Base-by-base conservation (phyloP, 1,284 basidiomycete species). In the Cryptococcus sp. region DNA sequence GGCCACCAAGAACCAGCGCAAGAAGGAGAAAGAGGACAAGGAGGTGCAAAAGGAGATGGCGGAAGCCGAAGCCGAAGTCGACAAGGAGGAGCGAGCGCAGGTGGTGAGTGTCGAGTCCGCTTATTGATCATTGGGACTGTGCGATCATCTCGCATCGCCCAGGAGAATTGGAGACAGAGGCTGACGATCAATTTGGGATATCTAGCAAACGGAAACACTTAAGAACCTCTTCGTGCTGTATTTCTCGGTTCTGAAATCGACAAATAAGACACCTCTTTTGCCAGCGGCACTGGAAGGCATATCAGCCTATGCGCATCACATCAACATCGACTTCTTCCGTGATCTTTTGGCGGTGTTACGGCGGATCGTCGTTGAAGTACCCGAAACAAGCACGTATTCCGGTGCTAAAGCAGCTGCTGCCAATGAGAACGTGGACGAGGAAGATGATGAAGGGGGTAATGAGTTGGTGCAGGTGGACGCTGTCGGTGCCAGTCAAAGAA, bases 251-350 rank as follows among this genome's bases (percentile, higher is more conserved):
- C 83, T 99, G 65, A 99, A 99, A 81, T 87, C 88, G 70, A 86
- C 90, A 6, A 82, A 82, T n/a, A 87, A 88, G 17, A 89, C 88
- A 3, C 87, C 89, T 6, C 83, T 99, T 10, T 83, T 99, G 20
- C 88, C 93, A 13, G 86, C 90, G 25, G 93, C 93, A 27, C 82
- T 99, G 64, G 88, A 90, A 71, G 96, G 96, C 61, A 89, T 99
- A 68, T 87, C 93, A 5, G 88, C 88, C 78, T 99, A 91, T 72
- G 89, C 95, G 0, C 96, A 99, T 77, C 85, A 97, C 57, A 93
- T 99, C 78, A 99, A 97, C 79, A 85, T 99, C 68, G 96, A 99
- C 77, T 99, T 99, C 80, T 99, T 99, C 86, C 88, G 89, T 66
- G 96, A 99, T 79, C 82, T 99, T 48, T 84, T 99, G 78, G 83